Conservation (phyloP, 345 rosid species). For the rapeseed (Brassica napus) region DNA sequence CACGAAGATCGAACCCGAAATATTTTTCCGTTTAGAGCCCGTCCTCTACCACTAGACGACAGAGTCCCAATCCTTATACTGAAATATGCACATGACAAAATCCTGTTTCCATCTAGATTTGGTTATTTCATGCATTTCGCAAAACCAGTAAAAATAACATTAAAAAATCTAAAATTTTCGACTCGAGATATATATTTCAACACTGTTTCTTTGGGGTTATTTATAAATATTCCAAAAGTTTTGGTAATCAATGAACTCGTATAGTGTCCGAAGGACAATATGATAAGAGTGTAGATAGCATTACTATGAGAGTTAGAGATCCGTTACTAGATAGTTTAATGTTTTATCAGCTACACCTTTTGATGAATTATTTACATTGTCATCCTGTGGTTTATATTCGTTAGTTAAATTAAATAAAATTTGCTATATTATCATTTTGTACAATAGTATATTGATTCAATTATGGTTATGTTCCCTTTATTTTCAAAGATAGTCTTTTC, state of each 20-base stretch:
- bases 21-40: no score
- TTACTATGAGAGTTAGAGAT: slow-evolving; percentile 22
- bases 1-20: no score
- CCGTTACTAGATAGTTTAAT: neutral
- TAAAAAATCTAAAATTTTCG: no score
- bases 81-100: neutral
- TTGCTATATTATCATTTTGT: neutral
- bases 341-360: neutral
- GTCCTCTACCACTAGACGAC: no score
- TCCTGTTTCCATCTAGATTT: no score
- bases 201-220: neutral
- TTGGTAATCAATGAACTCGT: slow-evolving; percentile 29
- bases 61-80: neutral
- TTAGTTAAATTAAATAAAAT: neutral
- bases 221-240: neutral
- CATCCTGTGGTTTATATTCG: neutral
- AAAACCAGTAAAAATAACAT: neutral
- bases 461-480: neutral
- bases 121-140: no score
- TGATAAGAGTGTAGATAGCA: slow-evolving; percentile 36
- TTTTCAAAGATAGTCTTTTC: no score
- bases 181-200: neutral
- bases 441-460: neutral
- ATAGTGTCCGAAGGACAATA: slow-evolving; percentile 5
- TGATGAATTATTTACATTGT: neutral